Evolutionary conservation across 73 alveolate species (phyloP).

Genomic region (Symbiodinium natans): DNA sequence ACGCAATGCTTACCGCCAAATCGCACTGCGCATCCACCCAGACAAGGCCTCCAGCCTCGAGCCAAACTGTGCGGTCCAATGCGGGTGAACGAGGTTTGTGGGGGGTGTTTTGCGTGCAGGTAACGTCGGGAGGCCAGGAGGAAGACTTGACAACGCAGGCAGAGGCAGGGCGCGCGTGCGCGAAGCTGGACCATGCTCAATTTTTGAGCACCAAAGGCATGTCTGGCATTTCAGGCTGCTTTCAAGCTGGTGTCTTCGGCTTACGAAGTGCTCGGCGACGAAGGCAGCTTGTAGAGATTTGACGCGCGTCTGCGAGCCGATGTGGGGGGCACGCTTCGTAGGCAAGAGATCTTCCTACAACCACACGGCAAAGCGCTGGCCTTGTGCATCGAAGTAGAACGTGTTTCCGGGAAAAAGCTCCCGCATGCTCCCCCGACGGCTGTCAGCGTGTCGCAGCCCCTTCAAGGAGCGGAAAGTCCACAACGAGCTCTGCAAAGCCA

Average conservation of each 20-base stretch:
- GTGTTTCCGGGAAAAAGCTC: too few relatives aligned
- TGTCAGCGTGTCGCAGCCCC: too few relatives aligned
- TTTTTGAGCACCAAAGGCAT: not conserved
- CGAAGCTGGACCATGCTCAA: not conserved
- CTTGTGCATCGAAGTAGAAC: not conserved
- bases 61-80: not conserved
- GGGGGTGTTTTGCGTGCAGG: not conserved
- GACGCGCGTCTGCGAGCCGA: too few relatives aligned
- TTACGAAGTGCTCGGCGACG: slow-evolving; percentile 87
- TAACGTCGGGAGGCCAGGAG: slow-evolving; percentile 36
- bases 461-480: not conserved
- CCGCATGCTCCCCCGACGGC: too few relatives aligned
- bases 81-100: not conserved
- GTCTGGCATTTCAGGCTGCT: slow-evolving; percentile 26
- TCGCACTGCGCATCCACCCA: slow-evolving; percentile 88
- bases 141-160: slow-evolving; percentile 18
- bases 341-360: slow-evolving; percentile 80
- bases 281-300: slow-evolving; percentile 36
- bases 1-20: slow-evolving; percentile 80
- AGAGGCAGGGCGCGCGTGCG: not conserved
- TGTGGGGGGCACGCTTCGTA: not conserved
- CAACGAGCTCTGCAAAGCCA: slow-evolving; percentile 7
- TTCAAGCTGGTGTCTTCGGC: slow-evolving; percentile 68
- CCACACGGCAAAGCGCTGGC: slow-evolving; percentile 33
- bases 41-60: slow-evolving; percentile 36